Conservation (phyloP, 495 filamentous ascomycete genomes). For the Trichoderma asperelloides region DNA sequence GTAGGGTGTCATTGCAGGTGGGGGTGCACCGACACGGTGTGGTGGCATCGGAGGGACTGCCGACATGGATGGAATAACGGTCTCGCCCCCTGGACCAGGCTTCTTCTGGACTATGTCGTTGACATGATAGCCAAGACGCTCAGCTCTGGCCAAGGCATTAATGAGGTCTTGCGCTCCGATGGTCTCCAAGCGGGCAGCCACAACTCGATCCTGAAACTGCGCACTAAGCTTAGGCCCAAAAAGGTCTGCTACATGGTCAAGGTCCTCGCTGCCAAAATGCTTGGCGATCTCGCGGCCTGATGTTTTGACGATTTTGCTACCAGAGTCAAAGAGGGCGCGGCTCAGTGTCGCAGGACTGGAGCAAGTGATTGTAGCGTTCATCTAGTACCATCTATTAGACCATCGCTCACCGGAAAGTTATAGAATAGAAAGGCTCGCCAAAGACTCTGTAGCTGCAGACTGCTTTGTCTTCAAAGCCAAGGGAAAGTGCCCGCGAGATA, state of each 20-base stretch:
- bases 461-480: too few species aligned
- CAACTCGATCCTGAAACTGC: slow-evolving; percentile 36
- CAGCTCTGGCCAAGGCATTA: slow-evolving; percentile 40
- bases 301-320: slow-evolving; percentile 34
- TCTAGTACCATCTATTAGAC: slow-evolving; percentile 16
- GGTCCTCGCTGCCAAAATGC: slow-evolving; percentile 24
- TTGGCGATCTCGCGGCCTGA: slow-evolving; percentile 29
- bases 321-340: slow-evolving; percentile 36
- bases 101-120: slow-evolving; percentile 33
- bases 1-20: neutral
- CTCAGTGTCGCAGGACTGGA: slow-evolving; percentile 26
- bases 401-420: neutral
- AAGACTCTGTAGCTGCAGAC: neutral
- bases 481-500: neutral
- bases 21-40: neutral
- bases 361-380: slow-evolving; percentile 39
- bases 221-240: slow-evolving; percentile 35
- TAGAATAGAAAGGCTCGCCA: neutral
- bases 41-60: neutral
- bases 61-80: slow-evolving; percentile 17
- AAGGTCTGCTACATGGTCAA: slow-evolving; percentile 31
- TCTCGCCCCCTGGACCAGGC: slow-evolving; percentile 17
- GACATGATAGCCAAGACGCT: slow-evolving; percentile 39
- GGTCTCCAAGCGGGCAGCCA: slow-evolving; percentile 35
- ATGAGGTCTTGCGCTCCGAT: slow-evolving; percentile 40